Base-by-base conservation (phyloP, 1,139 yeast species). In the Blastobotrys serpentis region DNA sequence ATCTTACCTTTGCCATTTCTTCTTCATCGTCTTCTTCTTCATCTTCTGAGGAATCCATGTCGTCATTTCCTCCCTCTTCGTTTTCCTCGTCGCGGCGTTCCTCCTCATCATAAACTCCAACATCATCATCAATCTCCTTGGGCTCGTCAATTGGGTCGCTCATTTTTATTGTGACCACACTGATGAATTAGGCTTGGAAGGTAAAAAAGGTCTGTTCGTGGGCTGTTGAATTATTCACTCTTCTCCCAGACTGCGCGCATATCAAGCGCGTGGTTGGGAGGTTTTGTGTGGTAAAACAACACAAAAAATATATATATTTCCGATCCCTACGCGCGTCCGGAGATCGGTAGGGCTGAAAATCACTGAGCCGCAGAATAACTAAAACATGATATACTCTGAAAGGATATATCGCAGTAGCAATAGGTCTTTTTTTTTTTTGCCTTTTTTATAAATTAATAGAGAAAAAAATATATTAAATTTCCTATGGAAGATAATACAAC, bases 21-120 rank as follows among this genome's bases (percentile, higher is more conserved):
- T 72, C 76, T 44, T 69, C 74, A 48, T 71, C 75, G 34, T 70
- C 74, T 6, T 70, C 74, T 19, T 70, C 75, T 44, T 68, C 71
- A 47, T 72, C 76, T 47, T 69, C 71, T 4, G 74, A 69, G 38
- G 72, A 67, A 48, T 64, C 67, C 21, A 48, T 45, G 19, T 61
- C 63, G 10, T 49, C 49, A 13, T 49, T 57, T 13, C 44, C 52
- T 6, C 49, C 56, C 17, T 52, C 56, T 32, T 47, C 60, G 23
- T 51, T 52, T 21, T 50, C 59, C 22, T 60, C 64, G 21, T 52
- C 58, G 17, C 50, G 57, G 19, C 51, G 56, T n/a, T 55, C 58
- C 13, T 50, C 57, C 38, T 55, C 55, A 19, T 36, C 40, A 13
- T 36, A 36, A 11, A 36, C 40, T 17, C 40, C 40, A 36, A 36